Evolutionary conservation across 441 rosid genomes (phyloP).

Genomic region (Gossypium schwendimanii): DNA sequence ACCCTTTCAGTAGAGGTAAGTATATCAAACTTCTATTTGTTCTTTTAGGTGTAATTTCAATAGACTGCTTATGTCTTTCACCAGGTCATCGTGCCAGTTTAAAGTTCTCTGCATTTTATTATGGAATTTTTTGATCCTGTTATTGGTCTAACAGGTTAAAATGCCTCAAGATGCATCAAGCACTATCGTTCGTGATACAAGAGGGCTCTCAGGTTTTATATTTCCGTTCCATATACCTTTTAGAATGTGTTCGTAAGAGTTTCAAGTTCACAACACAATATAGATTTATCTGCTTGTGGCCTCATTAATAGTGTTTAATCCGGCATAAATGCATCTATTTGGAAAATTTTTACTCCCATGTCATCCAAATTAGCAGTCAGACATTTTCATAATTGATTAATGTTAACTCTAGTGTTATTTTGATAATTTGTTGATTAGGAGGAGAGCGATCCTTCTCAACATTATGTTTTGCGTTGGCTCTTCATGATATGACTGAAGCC

Average conservation of each 20-base stretch:
- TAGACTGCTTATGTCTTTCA: not conserved
- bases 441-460: constrained; percentile 98
- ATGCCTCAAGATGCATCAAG: constrained; percentile 97
- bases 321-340: not conserved
- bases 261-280: not conserved
- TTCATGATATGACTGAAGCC: constrained; percentile 87
- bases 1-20: constrained; percentile 75
- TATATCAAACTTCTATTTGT: constrained; percentile 13
- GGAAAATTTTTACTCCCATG: not conserved
- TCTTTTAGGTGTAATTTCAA: not conserved
- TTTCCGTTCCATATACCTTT: not conserved
- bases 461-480: constrained; percentile 88
- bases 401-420: not conserved
- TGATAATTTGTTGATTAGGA: constrained; percentile 35
- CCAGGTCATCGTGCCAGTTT: not conserved
- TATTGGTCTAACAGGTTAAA: constrained; percentile 51
- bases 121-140: constrained; percentile 1
- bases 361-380: not conserved
- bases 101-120: not conserved
- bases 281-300: not conserved
- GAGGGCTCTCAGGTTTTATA: constrained; percentile 85
- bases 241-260: not conserved
- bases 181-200: constrained; percentile 68
- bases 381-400: not conserved
- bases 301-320: constrained; percentile 3